These are phyloP conservation scores for Eimeria tenella DNA, from an alignment of 169 alveolate species.

Conservation along the genomic window DNA sequence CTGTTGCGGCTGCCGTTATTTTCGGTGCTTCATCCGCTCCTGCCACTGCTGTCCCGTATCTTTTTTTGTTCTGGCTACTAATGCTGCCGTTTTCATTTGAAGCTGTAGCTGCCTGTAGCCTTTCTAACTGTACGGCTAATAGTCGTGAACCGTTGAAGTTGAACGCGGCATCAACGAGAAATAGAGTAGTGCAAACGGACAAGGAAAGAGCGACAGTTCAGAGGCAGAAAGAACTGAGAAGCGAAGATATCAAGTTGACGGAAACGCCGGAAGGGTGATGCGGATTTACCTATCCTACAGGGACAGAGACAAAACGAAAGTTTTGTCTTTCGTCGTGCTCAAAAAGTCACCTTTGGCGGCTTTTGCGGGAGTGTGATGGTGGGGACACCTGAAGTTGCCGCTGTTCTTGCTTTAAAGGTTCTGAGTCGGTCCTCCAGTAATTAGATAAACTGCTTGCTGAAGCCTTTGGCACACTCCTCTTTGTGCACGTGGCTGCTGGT, in stretches of 20 bases:
- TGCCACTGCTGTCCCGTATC: background rate
- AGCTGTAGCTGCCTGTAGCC: background rate
- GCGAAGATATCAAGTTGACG: background rate
- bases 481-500: background rate
- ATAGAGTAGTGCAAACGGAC: background rate
- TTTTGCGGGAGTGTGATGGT: conserved; percentile 3
- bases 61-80: background rate
- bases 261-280: background rate
- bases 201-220: background rate
- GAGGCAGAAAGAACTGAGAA: background rate
- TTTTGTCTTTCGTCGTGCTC: background rate
- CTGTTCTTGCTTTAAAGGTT: background rate
- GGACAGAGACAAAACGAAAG: background rate
- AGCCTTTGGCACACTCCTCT: background rate
- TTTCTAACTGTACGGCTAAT: background rate
- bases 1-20: conserved; percentile 23
- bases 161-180: background rate
- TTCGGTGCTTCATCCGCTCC: background rate
- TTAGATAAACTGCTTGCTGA: background rate
- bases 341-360: background rate
- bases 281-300: background rate
- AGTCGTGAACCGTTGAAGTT: background rate
- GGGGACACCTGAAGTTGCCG: conserved; percentile 29
- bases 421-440: background rate
- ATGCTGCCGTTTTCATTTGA: background rate